These are phyloP conservation scores for Xylariaceae sp. DNA, from an alignment of 2,329 filamentous ascomycete species.

Conservation along the genomic window DNA sequence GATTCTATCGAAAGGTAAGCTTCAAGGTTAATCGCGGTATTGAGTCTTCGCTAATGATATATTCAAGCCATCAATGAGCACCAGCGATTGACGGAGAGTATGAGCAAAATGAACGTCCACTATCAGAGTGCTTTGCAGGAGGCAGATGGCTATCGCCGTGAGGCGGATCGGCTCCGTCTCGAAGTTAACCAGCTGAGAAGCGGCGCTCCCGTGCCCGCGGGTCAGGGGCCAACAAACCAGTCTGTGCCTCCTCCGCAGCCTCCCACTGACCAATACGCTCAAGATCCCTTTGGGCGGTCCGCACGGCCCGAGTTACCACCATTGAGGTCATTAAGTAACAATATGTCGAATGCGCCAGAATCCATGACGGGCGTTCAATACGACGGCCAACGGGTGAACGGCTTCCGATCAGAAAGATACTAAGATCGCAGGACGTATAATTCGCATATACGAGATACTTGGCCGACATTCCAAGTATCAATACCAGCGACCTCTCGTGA, in stretches of 20 bases:
- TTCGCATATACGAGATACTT: no score
- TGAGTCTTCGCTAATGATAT: neutral
- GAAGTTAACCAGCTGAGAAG: constrained; percentile 46
- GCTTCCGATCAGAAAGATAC: constrained; percentile 41
- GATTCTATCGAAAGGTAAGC: constrained; percentile 75
- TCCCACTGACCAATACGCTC: constrained; percentile 28
- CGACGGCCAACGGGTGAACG: constrained; percentile 45
- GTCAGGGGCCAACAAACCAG: constrained; percentile 20
- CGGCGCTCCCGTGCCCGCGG: constrained; percentile 20
- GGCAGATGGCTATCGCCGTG: constrained; percentile 45
- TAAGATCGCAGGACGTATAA: constrained; percentile 2
- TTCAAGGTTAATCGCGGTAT: neutral
- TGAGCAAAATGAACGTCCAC: constrained; percentile 45
- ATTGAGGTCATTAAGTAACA: constrained; percentile 48
- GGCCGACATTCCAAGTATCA: no score
- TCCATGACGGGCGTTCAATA: constrained; percentile 67
- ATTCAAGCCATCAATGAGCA: constrained; percentile 58
- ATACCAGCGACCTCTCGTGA: no score
- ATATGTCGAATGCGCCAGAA: constrained; percentile 45
- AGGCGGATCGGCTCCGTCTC: constrained; percentile 44
- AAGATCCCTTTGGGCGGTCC: constrained; percentile 25
- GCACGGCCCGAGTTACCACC: constrained; percentile 53
- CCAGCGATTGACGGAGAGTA: constrained; percentile 48
- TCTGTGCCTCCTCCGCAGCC: constrained; percentile 26
- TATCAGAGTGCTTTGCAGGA: constrained; percentile 41